These are phyloP conservation scores for Linnemannia elongata DNA, from an alignment of 192 early-diverging fungal species.

Conservation along the genomic window DNA sequence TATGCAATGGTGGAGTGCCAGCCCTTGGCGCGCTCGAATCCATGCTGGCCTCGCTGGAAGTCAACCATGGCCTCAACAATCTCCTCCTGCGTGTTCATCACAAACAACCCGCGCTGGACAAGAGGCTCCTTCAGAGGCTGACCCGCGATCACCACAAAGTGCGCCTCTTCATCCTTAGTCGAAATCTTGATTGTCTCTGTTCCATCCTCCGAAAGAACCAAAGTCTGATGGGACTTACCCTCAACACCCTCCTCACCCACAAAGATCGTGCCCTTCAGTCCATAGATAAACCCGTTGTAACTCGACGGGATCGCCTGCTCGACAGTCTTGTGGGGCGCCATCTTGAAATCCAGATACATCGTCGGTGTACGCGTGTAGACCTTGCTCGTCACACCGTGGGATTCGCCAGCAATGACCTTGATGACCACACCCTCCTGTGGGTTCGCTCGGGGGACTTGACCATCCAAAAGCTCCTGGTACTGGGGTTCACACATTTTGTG, in stretches of 20 bases:
- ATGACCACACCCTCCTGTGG: constrained; percentile 13
- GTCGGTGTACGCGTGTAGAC: constrained; percentile 40
- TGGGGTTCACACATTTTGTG: constrained; percentile 66
- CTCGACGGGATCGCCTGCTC: constrained; percentile 39
- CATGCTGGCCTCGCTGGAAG: constrained; percentile 71
- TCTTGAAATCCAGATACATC: constrained; percentile 45
- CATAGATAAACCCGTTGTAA: constrained; percentile 41
- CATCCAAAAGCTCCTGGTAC: constrained; percentile 43
- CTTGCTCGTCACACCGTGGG: constrained; percentile 27
- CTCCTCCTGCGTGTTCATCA: constrained; percentile 72
- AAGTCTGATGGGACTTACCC: constrained; percentile 3
- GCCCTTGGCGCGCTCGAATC: constrained; percentile 71
- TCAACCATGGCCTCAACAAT: constrained; percentile 68
- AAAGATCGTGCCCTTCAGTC: constrained; percentile 28
- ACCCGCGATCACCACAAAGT: constrained; percentile 56
- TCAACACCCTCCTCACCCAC: constrained; percentile 36
- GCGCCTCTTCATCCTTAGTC: constrained; percentile 27
- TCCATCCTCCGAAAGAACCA: constrained; percentile 40
- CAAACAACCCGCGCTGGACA: constrained; percentile 73
- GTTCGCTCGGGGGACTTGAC: constrained; percentile 25
- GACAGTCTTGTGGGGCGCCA: constrained; percentile 15
- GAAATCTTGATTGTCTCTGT: constrained; percentile 31
- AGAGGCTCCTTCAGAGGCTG: constrained; percentile 66
- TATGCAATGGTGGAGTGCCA: constrained; percentile 54
- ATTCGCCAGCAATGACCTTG: constrained; percentile 49